Evolutionary conservation across 345 rosid species (phyloP), one percentile per base, ranked within the genome.

Genomic region (Gossypium mustelinum): DNA sequence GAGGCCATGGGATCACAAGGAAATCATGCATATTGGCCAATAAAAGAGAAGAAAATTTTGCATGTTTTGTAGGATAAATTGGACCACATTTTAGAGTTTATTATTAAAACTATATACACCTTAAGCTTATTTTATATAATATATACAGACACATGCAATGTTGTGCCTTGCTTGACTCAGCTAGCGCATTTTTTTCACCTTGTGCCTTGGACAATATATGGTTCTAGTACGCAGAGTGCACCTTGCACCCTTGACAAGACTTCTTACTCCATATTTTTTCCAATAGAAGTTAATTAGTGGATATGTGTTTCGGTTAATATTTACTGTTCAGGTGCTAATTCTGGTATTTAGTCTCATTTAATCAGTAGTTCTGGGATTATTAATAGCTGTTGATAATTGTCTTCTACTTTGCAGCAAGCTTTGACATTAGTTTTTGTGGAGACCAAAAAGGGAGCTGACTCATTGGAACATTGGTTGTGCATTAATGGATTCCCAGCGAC

Each of bases 381-480:
- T 18, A 67, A 45, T 22, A 66, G 34, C 12, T 44, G 17, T 66
- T 66, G 54, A 39, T 39, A 43, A 29, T 29, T 55, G 7, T 56
- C 59, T 56, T 43, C 62, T 44, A 73, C 47, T 60, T 86, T 84
- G 77, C 97, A 94, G 98, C 98, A 89, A 86, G 83, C 98, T 44
- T 84, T 95, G 81, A 95, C 99, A 7, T 88, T 95, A 78, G 99
- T 95, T 54, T 95, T 95, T 82, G 99, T 95, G 82, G 99, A 95
- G 93, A 95, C 99, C 18, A 95, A 93, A 86, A 95, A 85, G 73
- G 96, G 94, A 25, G 99, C 99, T 61, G 99, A 95, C 81, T 82
- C 97, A 11, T 82, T 95, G 79, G 98, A 94, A 80, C 82, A 91
- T 78, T 94, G 98, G 97, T 65, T 94, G 75, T 89, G 84, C 79